phyloP scores from a whole-genome alignment of 352 stramenopile species.

The Globisporangium uncinulatum region DNA sequence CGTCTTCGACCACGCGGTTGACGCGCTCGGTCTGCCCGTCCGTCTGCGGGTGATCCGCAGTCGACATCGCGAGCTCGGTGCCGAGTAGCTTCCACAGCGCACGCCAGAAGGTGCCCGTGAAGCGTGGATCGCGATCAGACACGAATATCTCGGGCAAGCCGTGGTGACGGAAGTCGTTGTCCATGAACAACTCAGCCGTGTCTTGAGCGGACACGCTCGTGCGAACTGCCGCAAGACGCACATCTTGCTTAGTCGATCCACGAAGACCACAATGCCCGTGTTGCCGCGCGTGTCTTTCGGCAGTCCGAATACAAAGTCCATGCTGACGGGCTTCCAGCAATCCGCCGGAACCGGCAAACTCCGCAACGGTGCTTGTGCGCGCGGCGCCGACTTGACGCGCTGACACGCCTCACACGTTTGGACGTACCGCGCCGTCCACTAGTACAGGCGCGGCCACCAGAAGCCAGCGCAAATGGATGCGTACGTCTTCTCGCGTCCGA shows the following conservation, averaged over 20 bases:
- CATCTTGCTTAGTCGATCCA: not conserved
- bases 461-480: not conserved
- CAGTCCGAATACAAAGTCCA: slow-evolving; percentile 4
- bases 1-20: no score
- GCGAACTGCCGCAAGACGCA: not conserved
- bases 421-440: not conserved
- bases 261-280: not conserved
- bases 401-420: not conserved
- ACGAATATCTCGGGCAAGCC: no score
- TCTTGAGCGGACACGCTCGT: not conserved
- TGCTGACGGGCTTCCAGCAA: slow-evolving; percentile 1
- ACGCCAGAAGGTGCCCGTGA: no score
- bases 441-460: not conserved
- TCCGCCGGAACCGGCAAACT: not conserved
- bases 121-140: no score
- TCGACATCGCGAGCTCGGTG: no score
- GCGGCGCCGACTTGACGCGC: not conserved
- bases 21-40: no score
- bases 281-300: slow-evolving; percentile 5
- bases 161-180: no score
- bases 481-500: not conserved
- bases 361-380: not conserved
- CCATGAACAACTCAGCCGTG: no score
- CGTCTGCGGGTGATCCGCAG: no score
- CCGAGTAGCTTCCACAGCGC: no score